phyloP scores from a whole-genome alignment of 2,329 filamentous ascomycete genomes.

The Arthroderma sp. region DNA sequence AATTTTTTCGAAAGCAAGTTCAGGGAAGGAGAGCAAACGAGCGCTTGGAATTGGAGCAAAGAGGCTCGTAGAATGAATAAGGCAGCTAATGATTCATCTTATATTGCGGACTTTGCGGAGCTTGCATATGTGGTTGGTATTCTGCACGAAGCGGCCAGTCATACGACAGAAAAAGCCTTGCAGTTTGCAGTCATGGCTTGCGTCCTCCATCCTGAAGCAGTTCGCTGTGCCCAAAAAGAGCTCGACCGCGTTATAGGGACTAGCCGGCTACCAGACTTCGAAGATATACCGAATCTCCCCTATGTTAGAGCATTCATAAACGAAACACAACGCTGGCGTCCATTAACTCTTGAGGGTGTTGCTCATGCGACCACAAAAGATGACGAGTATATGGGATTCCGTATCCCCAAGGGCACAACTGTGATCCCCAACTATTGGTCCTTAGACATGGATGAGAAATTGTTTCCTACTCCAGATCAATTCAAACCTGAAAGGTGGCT shows the following conservation, averaged over 20 bases:
- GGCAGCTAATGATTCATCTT: not conserved
- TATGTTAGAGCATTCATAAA: conserved; percentile 27
- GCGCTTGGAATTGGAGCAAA: not conserved
- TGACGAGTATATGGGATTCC: conserved; percentile 12
- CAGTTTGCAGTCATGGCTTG: not conserved
- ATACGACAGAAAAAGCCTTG: not conserved
- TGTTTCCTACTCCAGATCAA: conserved; percentile 9
- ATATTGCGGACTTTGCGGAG: not conserved
- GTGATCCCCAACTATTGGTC: conserved; percentile 12
- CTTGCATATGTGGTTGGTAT: not conserved
- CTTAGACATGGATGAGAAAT: conserved; percentile 13
- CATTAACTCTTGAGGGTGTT: conserved; percentile 8
- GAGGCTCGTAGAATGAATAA: not conserved
- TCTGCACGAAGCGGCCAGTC: not conserved
- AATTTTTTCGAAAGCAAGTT: not conserved
- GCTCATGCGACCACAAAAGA: conserved; percentile 14
- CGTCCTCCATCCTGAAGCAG: conserved; percentile 11
- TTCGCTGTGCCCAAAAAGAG: conserved; percentile 26
- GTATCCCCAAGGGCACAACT: conserved; percentile 14
- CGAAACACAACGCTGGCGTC: conserved; percentile 24
- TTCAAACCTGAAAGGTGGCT: conserved; percentile 19
- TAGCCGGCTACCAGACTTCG: conserved; percentile 20
- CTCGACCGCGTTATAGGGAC: conserved; percentile 27
- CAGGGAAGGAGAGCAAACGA: not conserved
- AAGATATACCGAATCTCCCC: conserved; percentile 25